Evolutionary conservation across 1,284 basidiomycete genomes (phyloP).

Genomic region (Trametes hirsuta): DNA sequence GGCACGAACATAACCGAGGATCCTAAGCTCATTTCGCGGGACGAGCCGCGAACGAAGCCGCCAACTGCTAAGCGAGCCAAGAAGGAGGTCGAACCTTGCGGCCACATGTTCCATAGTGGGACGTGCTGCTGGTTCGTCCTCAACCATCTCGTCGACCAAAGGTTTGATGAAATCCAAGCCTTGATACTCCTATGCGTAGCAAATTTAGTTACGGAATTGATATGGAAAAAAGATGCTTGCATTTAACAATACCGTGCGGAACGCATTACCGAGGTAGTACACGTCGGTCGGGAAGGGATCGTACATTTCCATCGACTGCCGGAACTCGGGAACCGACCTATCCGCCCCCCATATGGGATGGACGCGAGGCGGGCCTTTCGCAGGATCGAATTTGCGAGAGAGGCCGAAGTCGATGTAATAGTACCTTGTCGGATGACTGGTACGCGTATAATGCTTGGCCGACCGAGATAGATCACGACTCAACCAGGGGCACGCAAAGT

Average conservation of each 20-base stretch:
- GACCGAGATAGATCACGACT: constrained; percentile 24
- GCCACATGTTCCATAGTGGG: constrained; percentile 23
- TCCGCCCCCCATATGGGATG: constrained; percentile 23
- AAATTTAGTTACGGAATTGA: not conserved
- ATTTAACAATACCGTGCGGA: constrained; percentile 33
- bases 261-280: constrained; percentile 35
- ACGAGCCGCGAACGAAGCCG: constrained; percentile 15
- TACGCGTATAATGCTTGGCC: constrained; percentile 33
- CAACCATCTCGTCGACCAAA: constrained; percentile 35
- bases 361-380: constrained; percentile 20
- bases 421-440: constrained; percentile 33
- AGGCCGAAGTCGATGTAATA: constrained; percentile 40
- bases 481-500: not conserved
- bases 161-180: constrained; percentile 36
- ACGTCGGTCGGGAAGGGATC: constrained; percentile 36
- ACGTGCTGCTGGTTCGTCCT: constrained; percentile 32
- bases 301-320: constrained; percentile 10
- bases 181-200: constrained; percentile 7
- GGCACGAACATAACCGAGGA: not conserved
- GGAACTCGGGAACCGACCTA: constrained; percentile 26
- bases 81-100: constrained; percentile 1
- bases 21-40: not conserved
- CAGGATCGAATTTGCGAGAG: constrained; percentile 29
- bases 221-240: constrained; percentile 7
- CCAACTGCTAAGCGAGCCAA: not conserved